Percentiles rank a stretch among this genome's conserved stretches.
phyloP scores from a whole-genome alignment of 257 asterid genomes.

The Verbena officinalis region DNA sequence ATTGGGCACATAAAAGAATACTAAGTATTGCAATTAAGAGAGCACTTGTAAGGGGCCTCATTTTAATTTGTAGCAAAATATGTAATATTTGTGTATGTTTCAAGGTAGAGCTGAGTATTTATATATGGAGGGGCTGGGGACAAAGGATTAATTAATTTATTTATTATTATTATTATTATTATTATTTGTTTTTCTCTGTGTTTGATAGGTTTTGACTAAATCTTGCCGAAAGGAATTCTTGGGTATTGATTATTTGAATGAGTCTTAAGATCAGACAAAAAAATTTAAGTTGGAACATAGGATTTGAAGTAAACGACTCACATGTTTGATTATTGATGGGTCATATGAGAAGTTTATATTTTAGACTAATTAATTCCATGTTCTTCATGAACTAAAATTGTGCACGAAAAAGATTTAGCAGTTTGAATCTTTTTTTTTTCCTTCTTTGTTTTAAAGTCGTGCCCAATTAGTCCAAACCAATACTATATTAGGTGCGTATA shows the following conservation, averaged over 20 bases:
- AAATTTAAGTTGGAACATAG: conserved; percentile 13
- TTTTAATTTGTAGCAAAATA: conserved; percentile 24
- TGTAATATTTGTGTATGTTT: neutral
- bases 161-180: too few species aligned
- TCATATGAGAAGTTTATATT: neutral
- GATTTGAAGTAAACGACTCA: conserved; percentile 16
- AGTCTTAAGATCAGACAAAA: conserved; percentile 12
- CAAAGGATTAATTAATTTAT: too few species aligned
- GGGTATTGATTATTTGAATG: conserved; percentile 19
- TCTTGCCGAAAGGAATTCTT: neutral
- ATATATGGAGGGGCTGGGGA: neutral
- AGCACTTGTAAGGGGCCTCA: conserved; percentile 27
- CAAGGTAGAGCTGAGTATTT: conserved; percentile 9
- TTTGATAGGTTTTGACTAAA: conserved; percentile 28
- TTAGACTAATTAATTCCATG: neutral
- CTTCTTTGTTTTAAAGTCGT: too few species aligned
- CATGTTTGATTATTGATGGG: neutral
- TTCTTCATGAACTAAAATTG: neutral
- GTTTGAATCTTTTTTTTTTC: too few species aligned
- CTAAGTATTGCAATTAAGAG: conserved; percentile 5
- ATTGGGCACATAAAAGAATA: conserved; percentile 27
- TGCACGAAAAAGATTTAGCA: too few species aligned
- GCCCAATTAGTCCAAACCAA: too few species aligned
- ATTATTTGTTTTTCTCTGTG: neutral
- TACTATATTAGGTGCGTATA: too few species aligned